Conservation (phyloP, 169 alveolate genomes). For the Eimeria maxima region DNA sequence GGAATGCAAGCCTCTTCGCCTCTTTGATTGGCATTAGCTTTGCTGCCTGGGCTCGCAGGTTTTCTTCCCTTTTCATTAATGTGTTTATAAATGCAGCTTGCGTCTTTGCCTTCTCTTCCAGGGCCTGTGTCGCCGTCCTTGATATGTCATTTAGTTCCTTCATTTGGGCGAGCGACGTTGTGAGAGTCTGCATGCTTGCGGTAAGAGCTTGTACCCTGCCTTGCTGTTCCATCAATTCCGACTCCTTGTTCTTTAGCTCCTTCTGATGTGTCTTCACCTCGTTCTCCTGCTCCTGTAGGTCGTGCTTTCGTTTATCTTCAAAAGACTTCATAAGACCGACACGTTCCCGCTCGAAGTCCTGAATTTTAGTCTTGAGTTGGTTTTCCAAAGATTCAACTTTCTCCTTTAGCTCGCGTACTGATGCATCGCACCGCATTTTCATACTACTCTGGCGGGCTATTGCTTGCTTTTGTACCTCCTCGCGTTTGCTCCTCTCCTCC, state of each 20-base stretch:
- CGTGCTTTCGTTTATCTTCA: conserved; percentile 55
- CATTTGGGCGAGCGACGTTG: conserved; percentile 78
- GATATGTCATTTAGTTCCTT: conserved; percentile 79
- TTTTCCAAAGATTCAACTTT: conserved; percentile 35
- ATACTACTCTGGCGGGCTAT: conserved; percentile 75
- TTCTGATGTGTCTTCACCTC: conserved; percentile 51
- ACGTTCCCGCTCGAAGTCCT: conserved; percentile 43
- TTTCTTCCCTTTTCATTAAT: conserved; percentile 45
- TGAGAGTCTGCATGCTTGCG: conserved; percentile 77
- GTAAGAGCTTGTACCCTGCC: conserved; percentile 78
- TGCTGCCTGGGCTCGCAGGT: conserved; percentile 52
- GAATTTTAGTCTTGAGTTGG: conserved; percentile 12
- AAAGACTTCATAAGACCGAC: background rate
- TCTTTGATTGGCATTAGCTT: conserved; percentile 77
- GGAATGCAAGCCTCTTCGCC: conserved; percentile 82
- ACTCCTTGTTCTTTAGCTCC: conserved; percentile 33
- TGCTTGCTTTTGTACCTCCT: conserved; percentile 45
- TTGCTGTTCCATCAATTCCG: conserved; percentile 61
- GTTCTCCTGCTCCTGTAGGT: conserved; percentile 28
- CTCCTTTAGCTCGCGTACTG: conserved; percentile 60
- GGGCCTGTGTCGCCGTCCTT: conserved; percentile 82
- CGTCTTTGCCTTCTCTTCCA: conserved; percentile 78
- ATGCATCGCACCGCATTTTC: conserved; percentile 73
- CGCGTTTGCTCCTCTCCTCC: conserved; percentile 37
- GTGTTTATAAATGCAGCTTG: conserved; percentile 68